Percentiles rank a stretch among this genome's conserved stretches.
Evolutionary conservation across 129 eudicot genomes (phyloP).

Genomic region (Mikania micrantha): DNA sequence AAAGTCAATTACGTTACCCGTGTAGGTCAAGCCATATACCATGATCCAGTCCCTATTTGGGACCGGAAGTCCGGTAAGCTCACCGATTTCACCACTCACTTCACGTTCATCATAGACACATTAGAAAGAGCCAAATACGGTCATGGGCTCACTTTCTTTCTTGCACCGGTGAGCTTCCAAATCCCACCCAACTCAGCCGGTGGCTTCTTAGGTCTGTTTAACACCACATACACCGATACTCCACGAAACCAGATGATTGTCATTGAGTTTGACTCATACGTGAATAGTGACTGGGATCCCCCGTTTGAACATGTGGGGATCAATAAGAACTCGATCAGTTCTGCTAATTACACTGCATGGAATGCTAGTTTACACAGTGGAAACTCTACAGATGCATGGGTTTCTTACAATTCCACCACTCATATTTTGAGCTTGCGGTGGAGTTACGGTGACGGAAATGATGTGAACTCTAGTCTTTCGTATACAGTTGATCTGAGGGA

Average conservation of each 20-base stretch:
- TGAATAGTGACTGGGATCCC: slow-evolving; percentile 39
- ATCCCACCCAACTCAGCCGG: slow-evolving; percentile 48
- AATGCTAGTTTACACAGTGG: slow-evolving; percentile 44
- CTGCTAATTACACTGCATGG: slow-evolving; percentile 28
- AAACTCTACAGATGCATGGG: slow-evolving; percentile 33
- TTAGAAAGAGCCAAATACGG: neutral
- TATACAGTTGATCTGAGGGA: slow-evolving; percentile 31
- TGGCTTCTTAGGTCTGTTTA: slow-evolving; percentile 50
- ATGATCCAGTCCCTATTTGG: slow-evolving; percentile 35
- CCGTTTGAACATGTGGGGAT: slow-evolving; percentile 40
- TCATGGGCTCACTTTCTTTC: slow-evolving; percentile 45
- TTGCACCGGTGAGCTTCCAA: slow-evolving; percentile 41
- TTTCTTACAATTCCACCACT: slow-evolving; percentile 32
- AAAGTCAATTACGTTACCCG: slow-evolving; percentile 22
- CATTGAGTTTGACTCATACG: slow-evolving; percentile 45
- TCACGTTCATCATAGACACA: slow-evolving; percentile 35
- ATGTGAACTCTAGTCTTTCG: slow-evolving; percentile 27
- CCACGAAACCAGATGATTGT: slow-evolving; percentile 31
- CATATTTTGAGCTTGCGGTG: slow-evolving; percentile 26
- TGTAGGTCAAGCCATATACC: slow-evolving; percentile 38
- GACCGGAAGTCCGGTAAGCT: slow-evolving; percentile 22
- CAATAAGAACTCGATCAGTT: slow-evolving; percentile 30
- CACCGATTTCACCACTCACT: slow-evolving; percentile 44
- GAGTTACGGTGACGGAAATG: slow-evolving; percentile 28
- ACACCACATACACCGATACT: slow-evolving; percentile 23